Evolutionary conservation across 2,329 filamentous ascomycete genomes (phyloP), one percentile per base, ranked within the genome.

Genomic region (Colletotrichum tofieldiae): DNA sequence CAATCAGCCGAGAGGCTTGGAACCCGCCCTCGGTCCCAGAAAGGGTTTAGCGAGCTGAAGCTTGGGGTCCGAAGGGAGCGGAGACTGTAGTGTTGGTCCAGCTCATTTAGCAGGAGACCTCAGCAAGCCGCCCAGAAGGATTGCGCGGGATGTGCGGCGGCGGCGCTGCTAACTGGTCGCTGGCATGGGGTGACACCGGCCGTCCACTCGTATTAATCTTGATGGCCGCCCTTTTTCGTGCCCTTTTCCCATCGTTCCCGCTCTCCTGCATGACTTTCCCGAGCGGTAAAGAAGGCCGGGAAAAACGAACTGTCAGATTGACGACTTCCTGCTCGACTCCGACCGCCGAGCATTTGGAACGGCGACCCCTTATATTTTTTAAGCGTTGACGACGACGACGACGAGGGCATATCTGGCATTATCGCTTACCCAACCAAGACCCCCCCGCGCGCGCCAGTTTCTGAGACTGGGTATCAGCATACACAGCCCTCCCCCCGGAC

Each of bases 161-260:
- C 51, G 32, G 45, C 54, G 55, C 55, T 60, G 55, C 47, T 52
- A 23, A 66, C 45, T 49, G 54, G 45, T 47, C 43, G 26, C 66
- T 58, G 49, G 67, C 51, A 51, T 65, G 43, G 56, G 65, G 65
- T 69, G 65, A 72, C 65, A 54, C 37, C 11, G 39, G n/a, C 29
- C 59, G 23, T 63, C 65, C 56, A 43, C 60, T 67, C 66, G 59
- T 72, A 65, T 72, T 65, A 55, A 72, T 60, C 59, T 49, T 60
- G 39, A 56, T 65, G 54, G 65, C 59, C 60, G 65, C 59, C 45
- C 66, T 56, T 70, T 39, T 55, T 60, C 61, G 52, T 26, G 43
- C 45, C 45, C 52, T 23, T 39, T 37, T 20, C 23, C 26, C 39
- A 32, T 64, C 43, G 58, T 47, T 68, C 65, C 65, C 66, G 70